These are phyloP conservation scores for Lepidium campestre DNA, from an alignment of 441 rosid species.

Conservation along the genomic window DNA sequence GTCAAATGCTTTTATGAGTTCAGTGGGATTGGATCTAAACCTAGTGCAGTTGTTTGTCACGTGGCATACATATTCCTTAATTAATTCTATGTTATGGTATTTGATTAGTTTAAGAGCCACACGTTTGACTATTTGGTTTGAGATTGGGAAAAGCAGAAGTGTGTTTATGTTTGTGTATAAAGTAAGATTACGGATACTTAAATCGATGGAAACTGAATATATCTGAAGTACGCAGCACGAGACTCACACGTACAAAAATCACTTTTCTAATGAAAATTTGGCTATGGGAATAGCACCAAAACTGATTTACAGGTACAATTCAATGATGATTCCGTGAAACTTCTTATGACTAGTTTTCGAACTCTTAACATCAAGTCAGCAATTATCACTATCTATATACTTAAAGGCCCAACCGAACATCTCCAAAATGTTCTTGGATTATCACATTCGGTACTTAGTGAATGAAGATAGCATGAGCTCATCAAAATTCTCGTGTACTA, in stretches of 20 bases:
- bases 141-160: neutral
- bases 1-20: constrained; percentile 16
- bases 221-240: constrained; percentile 14
- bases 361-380: neutral
- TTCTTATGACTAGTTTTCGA: neutral
- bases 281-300: neutral
- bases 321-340: neutral
- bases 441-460: neutral
- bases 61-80: neutral
- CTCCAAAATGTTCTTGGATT: neutral
- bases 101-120: neutral
- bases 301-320: neutral
- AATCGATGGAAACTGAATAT: neutral
- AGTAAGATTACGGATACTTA: neutral
- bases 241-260: neutral
- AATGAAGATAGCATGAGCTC: neutral
- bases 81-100: neutral
- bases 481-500: neutral
- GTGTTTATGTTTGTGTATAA: constrained; percentile 19
- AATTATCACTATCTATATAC: neutral
- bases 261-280: neutral
- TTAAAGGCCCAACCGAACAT: neutral
- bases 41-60: constrained; percentile 19
- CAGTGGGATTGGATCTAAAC: constrained; percentile 20
- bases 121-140: constrained; percentile 14